Evolutionary conservation across 164 flowering plant genomes (phyloP).

Genomic region (Dillenia suffruticosa): DNA sequence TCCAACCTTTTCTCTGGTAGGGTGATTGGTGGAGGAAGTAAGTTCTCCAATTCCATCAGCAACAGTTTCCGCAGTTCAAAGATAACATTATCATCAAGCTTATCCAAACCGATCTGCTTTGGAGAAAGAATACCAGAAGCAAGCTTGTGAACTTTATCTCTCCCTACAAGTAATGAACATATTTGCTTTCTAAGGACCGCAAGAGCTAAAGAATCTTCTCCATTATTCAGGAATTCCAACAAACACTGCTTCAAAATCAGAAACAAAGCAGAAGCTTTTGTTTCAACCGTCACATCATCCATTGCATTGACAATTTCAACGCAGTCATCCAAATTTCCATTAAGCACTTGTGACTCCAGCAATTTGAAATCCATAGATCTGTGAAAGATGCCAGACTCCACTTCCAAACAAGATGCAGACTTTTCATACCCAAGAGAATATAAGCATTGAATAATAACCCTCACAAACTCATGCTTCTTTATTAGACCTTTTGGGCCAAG

Average conservation of each 20-base stretch:
- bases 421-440: slow-evolving; percentile 65
- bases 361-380: slow-evolving; percentile 35
- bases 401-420: slow-evolving; percentile 65
- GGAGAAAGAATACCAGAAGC: slow-evolving; percentile 38
- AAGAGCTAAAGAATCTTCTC: slow-evolving; percentile 53
- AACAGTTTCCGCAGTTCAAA: slow-evolving; percentile 36
- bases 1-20: slow-evolving; percentile 49
- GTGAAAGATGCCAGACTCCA: slow-evolving; percentile 53
- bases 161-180: slow-evolving; percentile 32
- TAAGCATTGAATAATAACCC: slow-evolving; percentile 60
- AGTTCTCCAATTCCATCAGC: slow-evolving; percentile 49
- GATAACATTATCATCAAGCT: slow-evolving; percentile 22
- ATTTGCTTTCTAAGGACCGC: slow-evolving; percentile 41
- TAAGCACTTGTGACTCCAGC: slow-evolving; percentile 46
- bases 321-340: slow-evolving; percentile 64
- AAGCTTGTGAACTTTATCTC: slow-evolving; percentile 49
- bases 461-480: slow-evolving; percentile 59
- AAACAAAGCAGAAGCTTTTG: slow-evolving; percentile 46
- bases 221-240: slow-evolving; percentile 48
- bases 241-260: slow-evolving; percentile 54
- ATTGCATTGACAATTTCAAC: slow-evolving; percentile 32
- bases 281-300: slow-evolving; percentile 39
- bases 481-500: slow-evolving; percentile 61
- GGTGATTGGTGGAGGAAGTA: slow-evolving; percentile 56
- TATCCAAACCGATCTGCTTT: slow-evolving; percentile 29